Base-by-base conservation (phyloP, 495 filamentous ascomycete species). In the Apiosordaria backusii region DNA sequence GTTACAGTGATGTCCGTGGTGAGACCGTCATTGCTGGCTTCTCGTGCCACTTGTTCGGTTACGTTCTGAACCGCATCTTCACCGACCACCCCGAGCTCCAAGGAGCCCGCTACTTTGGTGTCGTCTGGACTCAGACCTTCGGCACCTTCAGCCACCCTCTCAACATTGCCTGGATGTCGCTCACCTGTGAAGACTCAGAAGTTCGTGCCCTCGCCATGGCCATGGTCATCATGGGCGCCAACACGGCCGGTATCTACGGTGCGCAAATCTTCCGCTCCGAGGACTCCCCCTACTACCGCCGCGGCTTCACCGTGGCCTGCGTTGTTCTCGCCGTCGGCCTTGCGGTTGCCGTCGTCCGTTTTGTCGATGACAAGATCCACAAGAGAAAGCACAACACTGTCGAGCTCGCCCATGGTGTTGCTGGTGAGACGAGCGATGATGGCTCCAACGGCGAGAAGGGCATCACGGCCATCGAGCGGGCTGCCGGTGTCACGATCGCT, bases 201-300 rank as follows among this genome's bases (percentile, higher is more conserved):
- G 76, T 76, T 59, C 71, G 76, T 27, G 76, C 78, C 1, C 65
- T 80, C 6, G 73, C 76, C 65, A 76, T 80, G 72, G 71, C 73
- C 27, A 78, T 85, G 82, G 74, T 84, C 58, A 81, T 87, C 50
- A 86, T 87, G 83, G 81, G 81, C 18, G 85, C 82, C 27, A 84
- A 85, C 63, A 79, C 78, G 62, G 78, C 80, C 6, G 83, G 83
- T 4, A 86, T 84, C 35, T 81, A 82, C 15, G 84, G 84, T 16
- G 80, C 80, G 4, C 84, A 87, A 69, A 80, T 86, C 55, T 86
- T 86, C 75, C 79, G 81, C 18, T 77, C 79, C 0, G 74, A 80
- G 9, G 83, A 86, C 57, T 78, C 74, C 25, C 84, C 84, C 4
- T 75, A 80, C 6, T 87, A 88, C 60, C 65, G 72, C 3, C 76